Base-by-base conservation (phyloP, 2,329 filamentous ascomycete species). In the Pseudocercospora musae region DNA sequence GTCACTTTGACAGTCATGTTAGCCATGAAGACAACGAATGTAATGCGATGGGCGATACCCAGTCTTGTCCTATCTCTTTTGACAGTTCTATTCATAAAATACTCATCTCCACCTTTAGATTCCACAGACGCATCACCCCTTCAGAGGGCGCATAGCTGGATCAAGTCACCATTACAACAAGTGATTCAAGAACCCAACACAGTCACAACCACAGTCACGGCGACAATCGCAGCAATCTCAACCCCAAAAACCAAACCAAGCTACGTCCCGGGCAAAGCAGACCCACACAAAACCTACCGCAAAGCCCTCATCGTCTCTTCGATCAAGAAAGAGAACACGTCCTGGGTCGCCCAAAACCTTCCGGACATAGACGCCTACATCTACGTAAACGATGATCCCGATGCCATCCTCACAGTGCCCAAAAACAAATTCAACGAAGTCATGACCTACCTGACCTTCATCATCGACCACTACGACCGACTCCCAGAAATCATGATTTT, bases 371-470 rank as follows among this genome's bases (percentile, higher is more conserved):
- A 58, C 25, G 27, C 56, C 23, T 58, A 58, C 56, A 31, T 58
- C 37, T 58, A 58, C 56, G 56, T 58, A 3, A 58, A 58, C 27
- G 56, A 58, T 10, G 56, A 58, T 11, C 56, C 56, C 40, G 29
- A 58, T 15, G 56, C 56, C 5, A 48, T 48, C 44, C 37, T 58
- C 33, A 58, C 56, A 0, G 56, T 58, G n/a, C 56, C 56, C 40
- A 58, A 50, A 27, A 58, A 58, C 44, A 58, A 58, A 58, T 46
- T 46, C 56, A 46, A 58, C 29, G 56, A 58, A 50, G 56, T 50
- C 33, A 58, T 58, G 56, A 11, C 56, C 37, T 58, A 58, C 44
- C 56, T 58, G 3, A 58, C 56, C 37, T 58, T 58, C 56, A 46
- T 58, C 18, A 58, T 58, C 40, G 56, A 58, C 56, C 56, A 58